phyloP scores from a whole-genome alignment of 768 basidiomycete species.

The Suillus discolor region DNA sequence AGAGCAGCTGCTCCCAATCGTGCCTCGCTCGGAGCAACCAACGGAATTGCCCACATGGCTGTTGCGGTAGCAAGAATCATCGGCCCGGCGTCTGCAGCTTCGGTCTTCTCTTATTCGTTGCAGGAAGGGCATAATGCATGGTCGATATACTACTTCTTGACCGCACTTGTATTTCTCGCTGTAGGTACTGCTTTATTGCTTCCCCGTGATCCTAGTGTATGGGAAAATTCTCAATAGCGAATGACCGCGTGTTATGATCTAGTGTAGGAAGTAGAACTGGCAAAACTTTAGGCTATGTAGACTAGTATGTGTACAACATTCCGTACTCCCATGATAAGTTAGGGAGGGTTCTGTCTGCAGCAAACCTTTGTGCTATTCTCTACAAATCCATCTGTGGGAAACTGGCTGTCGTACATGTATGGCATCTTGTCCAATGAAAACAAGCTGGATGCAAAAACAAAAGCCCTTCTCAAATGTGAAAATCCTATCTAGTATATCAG shows the following conservation, averaged over 20 bases:
- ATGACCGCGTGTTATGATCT: too few relatives aligned
- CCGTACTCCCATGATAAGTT: too few relatives aligned
- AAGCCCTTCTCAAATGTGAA: too few relatives aligned
- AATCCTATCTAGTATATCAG: background rate
- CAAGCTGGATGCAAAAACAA: too few relatives aligned
- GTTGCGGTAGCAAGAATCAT: background rate
- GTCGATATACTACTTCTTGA: background rate
- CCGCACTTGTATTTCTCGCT: background rate
- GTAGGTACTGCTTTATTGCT: background rate
- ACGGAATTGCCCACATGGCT: background rate
- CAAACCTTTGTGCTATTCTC: too few relatives aligned
- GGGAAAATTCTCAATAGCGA: background rate
- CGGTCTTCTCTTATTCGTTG: background rate
- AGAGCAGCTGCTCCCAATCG: constrained; percentile 6
- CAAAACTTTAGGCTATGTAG: too few relatives aligned
- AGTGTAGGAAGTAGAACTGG: too few relatives aligned
- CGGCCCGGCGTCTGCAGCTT: background rate
- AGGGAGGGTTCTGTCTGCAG: too few relatives aligned
- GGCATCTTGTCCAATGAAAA: too few relatives aligned
- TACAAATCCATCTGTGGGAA: too few relatives aligned
- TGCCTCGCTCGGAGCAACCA: background rate
- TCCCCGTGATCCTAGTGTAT: background rate
- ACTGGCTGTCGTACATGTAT: too few relatives aligned
- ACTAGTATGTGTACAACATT: too few relatives aligned
- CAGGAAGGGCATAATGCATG: background rate